Evolutionary conservation across 2,329 filamentous ascomycete genomes (phyloP).

Genomic region (Beauveria bassiana): DNA sequence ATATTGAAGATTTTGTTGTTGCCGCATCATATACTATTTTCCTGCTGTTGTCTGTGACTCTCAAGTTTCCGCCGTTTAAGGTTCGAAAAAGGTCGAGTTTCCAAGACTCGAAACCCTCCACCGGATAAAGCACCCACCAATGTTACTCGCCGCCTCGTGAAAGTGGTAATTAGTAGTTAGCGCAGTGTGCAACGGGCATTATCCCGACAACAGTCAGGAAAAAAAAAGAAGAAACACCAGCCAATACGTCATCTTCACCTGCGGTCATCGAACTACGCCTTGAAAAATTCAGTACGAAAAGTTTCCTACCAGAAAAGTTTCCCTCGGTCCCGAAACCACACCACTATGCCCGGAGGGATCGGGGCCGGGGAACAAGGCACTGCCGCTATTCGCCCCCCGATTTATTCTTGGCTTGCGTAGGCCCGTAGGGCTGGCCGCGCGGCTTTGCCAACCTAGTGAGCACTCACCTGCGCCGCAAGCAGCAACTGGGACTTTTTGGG

Average conservation of each 20-base stretch:
- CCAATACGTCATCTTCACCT: no score
- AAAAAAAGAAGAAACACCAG: not conserved
- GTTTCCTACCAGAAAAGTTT: not conserved
- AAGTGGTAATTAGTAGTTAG: not conserved
- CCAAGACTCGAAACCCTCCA: not conserved
- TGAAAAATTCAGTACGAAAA: no score
- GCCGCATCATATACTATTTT: no score
- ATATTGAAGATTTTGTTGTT: not conserved
- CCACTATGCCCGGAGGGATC: not conserved
- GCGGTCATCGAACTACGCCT: no score
- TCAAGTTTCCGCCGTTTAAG: not conserved
- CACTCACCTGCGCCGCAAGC: not conserved
- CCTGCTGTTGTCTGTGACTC: not conserved
- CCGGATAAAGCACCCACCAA: not conserved
- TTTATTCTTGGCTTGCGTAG: slow-evolving; percentile 2
- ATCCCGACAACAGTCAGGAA: not conserved
- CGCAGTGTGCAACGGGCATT: not conserved
- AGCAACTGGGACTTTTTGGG: not conserved
- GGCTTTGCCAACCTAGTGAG: not conserved
- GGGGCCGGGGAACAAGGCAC: not conserved
- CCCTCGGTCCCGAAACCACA: not conserved
- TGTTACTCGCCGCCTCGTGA: not conserved
- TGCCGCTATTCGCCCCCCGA: not conserved
- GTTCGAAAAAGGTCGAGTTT: not conserved
- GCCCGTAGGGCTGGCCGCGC: slow-evolving; percentile 10